Percentiles rank a stretch among this genome's conserved stretches.
Conservation (phyloP, 2,329 filamentous ascomycete genomes). For the Pyrenophora graminea region DNA sequence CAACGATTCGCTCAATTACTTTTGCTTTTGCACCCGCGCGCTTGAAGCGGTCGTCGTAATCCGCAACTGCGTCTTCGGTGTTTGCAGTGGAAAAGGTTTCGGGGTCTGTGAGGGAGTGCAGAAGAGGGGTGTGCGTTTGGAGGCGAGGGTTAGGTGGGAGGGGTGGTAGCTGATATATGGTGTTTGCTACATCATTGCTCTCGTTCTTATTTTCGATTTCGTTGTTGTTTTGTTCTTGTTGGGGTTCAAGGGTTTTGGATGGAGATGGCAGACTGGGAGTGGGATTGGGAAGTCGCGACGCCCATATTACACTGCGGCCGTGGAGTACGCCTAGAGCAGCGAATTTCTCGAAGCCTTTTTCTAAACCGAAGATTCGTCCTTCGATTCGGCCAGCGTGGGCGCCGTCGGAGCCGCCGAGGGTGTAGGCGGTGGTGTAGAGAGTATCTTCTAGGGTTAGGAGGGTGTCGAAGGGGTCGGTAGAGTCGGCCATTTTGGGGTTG, state of each 20-base stretch:
- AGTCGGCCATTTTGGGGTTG: slow-evolving; percentile 1
- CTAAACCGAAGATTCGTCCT: slow-evolving; percentile 86
- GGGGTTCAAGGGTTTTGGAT: too few relatives aligned
- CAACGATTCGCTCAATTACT: slow-evolving; percentile 75
- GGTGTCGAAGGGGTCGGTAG: slow-evolving; percentile 57
- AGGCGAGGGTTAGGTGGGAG: slow-evolving; percentile 66
- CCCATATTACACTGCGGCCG: slow-evolving; percentile 82
- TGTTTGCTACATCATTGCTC: neutral
- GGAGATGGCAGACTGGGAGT: too few relatives aligned
- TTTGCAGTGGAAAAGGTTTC: slow-evolving; percentile 79
- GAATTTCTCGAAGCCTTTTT: slow-evolving; percentile 94
- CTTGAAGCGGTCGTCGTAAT: slow-evolving; percentile 88
- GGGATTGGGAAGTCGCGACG: slow-evolving; percentile 61
- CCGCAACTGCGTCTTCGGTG: slow-evolving; percentile 83
- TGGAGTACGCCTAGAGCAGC: slow-evolving; percentile 77
- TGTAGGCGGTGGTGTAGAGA: slow-evolving; percentile 84
- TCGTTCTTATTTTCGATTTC: neutral
- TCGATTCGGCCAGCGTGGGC: slow-evolving; percentile 78
- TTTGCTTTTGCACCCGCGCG: slow-evolving; percentile 82
- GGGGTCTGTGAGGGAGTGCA: slow-evolving; percentile 79
- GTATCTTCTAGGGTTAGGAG: slow-evolving; percentile 64
- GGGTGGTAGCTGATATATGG: slow-evolving; percentile 46
- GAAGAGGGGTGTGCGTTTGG: slow-evolving; percentile 72
- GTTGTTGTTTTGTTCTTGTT: neutral
- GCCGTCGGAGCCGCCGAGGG: slow-evolving; percentile 75